Evolutionary conservation across 2,329 filamentous ascomycete species (phyloP).

Genomic region (Epichloe coenophiala): DNA sequence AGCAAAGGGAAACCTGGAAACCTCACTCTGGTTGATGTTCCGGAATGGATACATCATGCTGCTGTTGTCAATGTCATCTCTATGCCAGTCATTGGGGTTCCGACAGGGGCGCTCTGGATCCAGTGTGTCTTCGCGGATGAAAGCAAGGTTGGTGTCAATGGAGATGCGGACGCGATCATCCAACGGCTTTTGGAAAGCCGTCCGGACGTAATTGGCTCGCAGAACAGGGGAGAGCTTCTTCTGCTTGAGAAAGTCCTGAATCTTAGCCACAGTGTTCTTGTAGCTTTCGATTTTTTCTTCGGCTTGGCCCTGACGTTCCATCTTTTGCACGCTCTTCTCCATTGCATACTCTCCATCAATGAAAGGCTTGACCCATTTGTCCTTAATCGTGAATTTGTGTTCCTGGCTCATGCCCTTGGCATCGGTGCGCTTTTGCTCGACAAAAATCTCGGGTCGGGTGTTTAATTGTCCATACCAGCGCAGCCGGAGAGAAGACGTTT

Average conservation of each 20-base stretch:
- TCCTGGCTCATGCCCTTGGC: constrained; percentile 68
- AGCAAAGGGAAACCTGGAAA: constrained; percentile 80
- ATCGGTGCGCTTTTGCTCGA: constrained; percentile 82
- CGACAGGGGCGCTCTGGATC: constrained; percentile 78
- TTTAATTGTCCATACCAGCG: constrained; percentile 84
- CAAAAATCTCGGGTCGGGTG: constrained; percentile 62
- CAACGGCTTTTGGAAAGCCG: constrained; percentile 89
- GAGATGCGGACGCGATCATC: constrained; percentile 85
- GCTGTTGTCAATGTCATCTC: constrained; percentile 72
- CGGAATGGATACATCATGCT: constrained; percentile 80
- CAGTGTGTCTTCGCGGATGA: constrained; percentile 68
- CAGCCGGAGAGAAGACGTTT: constrained; percentile 71
- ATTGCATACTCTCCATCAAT: constrained; percentile 78
- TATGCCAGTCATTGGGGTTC: constrained; percentile 80
- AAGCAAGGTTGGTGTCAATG: constrained; percentile 81
- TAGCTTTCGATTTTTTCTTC: constrained; percentile 54
- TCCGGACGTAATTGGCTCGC: constrained; percentile 84
- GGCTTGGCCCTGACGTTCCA: constrained; percentile 62
- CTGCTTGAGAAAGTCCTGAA: constrained; percentile 68
- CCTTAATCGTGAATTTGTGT: constrained; percentile 72
- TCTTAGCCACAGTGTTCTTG: constrained; percentile 57
- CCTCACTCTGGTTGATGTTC: constrained; percentile 78
- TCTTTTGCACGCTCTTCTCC: constrained; percentile 81
- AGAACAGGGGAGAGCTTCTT: constrained; percentile 72
- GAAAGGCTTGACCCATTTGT: constrained; percentile 84